Base-by-base conservation (phyloP, 2,329 filamentous ascomycete genomes). In the Talaromyces sp. region DNA sequence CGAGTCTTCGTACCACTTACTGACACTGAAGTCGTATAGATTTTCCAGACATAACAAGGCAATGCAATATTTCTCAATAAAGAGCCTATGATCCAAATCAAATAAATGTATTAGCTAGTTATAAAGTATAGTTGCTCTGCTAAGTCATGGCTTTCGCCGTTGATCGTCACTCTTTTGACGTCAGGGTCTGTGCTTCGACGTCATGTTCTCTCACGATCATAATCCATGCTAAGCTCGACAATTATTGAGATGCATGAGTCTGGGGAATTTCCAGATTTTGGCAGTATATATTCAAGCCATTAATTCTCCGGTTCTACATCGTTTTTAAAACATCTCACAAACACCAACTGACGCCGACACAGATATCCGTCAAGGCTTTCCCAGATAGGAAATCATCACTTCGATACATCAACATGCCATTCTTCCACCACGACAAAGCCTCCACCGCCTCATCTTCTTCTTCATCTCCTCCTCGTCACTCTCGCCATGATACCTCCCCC, bases 161-260 rank as follows among this genome's bases (percentile, higher is more conserved):
- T 52, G 55, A 57, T 57, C 46, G 55, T 35, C 55, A 28, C 22
- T 37, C 28, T 11, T 31, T 57, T 57, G 55, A 57, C 55, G 55
- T 57, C 55, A 57, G 37, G n/a, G 46, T 35, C 36, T 43, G 55
- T 57, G 45, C 55, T 36, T n/a, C 36, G 55, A 57, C 55, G 55
- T 57, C 55, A 57, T 53, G 51, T 19, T n/a, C 15, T 50, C n/a
- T 2, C 19, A 9, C 25, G 25, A 28, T 28, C 25, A 28, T 50
- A 5, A n/a, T n/a, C n/a, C n/a, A n/a, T n/a, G n/a, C n/a, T n/a
- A n/a, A n/a, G n/a, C n/a, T n/a, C n/a, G n/a, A n/a, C n/a, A n/a
- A n/a, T n/a, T n/a, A n/a, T n/a, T n/a, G n/a, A n/a, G n/a, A n/a
- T 5, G n/a, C 6, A 19, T 35, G 33, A 33, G 5, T 25, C 9